Base-by-base conservation (phyloP, 179 eudicot genomes). In the Sideroxylon spinosum region DNA sequence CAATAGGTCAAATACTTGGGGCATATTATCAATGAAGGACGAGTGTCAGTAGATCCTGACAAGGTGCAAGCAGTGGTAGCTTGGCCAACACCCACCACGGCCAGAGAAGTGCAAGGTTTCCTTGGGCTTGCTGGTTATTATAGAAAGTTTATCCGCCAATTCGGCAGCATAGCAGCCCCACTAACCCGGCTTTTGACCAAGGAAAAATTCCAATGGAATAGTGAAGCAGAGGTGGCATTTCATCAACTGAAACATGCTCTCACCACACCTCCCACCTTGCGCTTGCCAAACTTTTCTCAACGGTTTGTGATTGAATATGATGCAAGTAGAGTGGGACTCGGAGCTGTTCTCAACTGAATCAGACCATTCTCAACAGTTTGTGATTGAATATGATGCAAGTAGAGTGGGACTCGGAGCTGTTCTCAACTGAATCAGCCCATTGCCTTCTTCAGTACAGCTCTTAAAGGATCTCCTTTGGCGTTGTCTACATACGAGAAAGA, bases 401-500 rank as follows among this genome's bases (percentile, higher is more conserved):
- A 77, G 50, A 12, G 22, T 26, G 4, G 82, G 79, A 0, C 53
- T 78, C 1, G 82, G 79, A 12, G 76, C 59, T 13, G 73, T 82
- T 1, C 63, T 53, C 77, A 82, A 52, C 13, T 68, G 0, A 37
- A n/a, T 19, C 59, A 69, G 2, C 85, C 79, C 0, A 69, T 82
- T 2, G 73, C 79, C 14, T 82, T 20, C 46, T 3, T 78, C 7
- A 78, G 79, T 20, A 19, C 70, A 29, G 70, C 79, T 48, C 62
- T 82, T 44, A 37, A 82, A 25, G 32, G 32, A 11, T 9, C 10
- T 37, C 29, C 29, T 29, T 13, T 12, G 20, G 0, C 59, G 2
- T 25, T 26, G 13, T 78, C 81, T 7, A 44, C 57, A 7, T 78
- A 78, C 56, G 84, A 82, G 20, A 82, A 74, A 11, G 71, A 82